Evolutionary conservation across 768 basidiomycete genomes (phyloP).

Genomic region (Tremella yokohamensis): DNA sequence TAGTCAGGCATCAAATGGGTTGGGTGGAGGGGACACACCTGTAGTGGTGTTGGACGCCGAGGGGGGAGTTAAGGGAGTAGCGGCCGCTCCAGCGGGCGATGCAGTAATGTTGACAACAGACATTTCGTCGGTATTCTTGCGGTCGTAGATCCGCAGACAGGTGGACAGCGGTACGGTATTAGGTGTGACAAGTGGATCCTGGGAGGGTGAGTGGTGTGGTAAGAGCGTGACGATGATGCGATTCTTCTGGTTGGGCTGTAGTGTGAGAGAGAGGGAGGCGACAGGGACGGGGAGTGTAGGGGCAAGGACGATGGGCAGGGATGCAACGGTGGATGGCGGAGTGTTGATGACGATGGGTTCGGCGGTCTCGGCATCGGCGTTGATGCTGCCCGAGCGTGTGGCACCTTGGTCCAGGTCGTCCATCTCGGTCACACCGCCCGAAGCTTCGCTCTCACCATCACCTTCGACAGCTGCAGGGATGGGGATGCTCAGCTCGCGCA

Average conservation of each 20-base stretch:
- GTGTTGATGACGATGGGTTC: neutral
- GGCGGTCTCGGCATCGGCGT: neutral
- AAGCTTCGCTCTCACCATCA: neutral
- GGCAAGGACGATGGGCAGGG: neutral
- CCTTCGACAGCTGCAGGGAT: slow-evolving; percentile 13
- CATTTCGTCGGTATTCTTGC: slow-evolving; percentile 44
- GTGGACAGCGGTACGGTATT: slow-evolving; percentile 6
- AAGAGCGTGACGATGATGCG: slow-evolving; percentile 39
- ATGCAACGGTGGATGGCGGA: neutral
- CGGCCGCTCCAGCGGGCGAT: too few species aligned
- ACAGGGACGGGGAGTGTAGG: neutral
- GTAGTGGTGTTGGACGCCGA: neutral
- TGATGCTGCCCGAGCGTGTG: too few species aligned
- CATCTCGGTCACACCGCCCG: neutral
- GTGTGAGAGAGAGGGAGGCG: slow-evolving; percentile 25
- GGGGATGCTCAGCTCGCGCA: slow-evolving; percentile 39
- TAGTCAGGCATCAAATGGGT: neutral
- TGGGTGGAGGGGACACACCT: neutral
- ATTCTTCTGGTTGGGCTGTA: slow-evolving; percentile 36
- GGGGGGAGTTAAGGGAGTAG: neutral
- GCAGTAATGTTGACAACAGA: slow-evolving; percentile 2
- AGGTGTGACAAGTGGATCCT: slow-evolving; percentile 3
- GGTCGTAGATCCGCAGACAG: slow-evolving; percentile 34
- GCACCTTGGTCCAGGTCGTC: neutral
- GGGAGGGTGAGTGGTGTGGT: slow-evolving; percentile 5